A percentile compares a stretch with the other conserved stretches of the same genome.
These are phyloP conservation scores for Berkeleyomyces basicola DNA, from an alignment of 2,329 filamentous ascomycete species.

Conservation along the genomic window DNA sequence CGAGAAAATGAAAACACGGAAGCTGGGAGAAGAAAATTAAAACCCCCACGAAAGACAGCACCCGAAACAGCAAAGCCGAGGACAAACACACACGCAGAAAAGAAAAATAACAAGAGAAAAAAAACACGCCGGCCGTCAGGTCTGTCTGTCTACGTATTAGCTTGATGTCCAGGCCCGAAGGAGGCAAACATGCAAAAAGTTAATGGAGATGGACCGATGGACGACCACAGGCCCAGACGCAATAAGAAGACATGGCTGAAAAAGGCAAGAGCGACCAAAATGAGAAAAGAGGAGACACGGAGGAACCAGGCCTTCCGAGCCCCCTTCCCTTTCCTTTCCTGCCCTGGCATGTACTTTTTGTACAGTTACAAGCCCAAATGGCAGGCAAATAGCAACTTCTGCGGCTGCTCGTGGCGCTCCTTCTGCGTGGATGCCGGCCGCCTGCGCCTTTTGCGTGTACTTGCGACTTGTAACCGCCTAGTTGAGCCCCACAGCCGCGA, in stretches of 20 bases:
- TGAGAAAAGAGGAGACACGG: background rate
- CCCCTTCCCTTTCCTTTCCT: background rate
- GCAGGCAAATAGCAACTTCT: too few relatives aligned
- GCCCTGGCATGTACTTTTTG: background rate
- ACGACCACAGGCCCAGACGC: background rate
- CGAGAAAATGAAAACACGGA: background rate
- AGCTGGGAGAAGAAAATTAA: constrained; percentile 4
- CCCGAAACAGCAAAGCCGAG: constrained; percentile 6
- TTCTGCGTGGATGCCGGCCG: too few relatives aligned
- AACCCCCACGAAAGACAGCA: background rate
- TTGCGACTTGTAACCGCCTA: background rate
- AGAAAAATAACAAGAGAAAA: constrained; percentile 12
- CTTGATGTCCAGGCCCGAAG: background rate
- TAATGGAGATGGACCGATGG: background rate
- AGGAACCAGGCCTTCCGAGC: background rate
- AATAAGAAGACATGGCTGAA: background rate
- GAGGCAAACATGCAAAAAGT: background rate
- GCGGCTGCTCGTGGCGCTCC: too few relatives aligned
- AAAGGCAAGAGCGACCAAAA: background rate
- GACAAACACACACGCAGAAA: constrained; percentile 10
- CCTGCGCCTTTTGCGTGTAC: background rate
- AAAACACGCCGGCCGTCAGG: background rate
- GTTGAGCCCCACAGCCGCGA: too few relatives aligned
- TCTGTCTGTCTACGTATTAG: background rate
- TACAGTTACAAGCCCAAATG: background rate